These are phyloP conservation scores for Coelastrella sp. DNA, from an alignment of 139 green algal species.

Conservation along the genomic window DNA sequence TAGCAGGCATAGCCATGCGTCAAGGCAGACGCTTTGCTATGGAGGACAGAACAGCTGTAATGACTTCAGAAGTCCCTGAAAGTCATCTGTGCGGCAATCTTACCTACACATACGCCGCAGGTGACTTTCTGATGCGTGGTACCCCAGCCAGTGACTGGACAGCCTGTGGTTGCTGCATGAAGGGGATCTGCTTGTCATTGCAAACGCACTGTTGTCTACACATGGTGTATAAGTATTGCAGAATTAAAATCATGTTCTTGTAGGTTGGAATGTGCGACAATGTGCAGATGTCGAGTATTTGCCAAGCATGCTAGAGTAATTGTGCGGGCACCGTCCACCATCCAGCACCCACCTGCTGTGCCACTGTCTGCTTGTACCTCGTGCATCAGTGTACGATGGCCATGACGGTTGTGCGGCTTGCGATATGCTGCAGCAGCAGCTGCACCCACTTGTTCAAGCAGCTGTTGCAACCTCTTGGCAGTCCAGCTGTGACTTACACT, in stretches of 20 bases:
- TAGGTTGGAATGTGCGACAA: too few relatives aligned
- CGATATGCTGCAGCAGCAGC: slow-evolving; percentile 18
- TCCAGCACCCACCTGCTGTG: too few relatives aligned
- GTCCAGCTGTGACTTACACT: slow-evolving; percentile 18
- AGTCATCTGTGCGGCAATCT: not conserved
- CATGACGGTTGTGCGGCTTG: slow-evolving; percentile 36
- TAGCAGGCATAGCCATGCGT: slow-evolving; percentile 15
- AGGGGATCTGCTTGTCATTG: too few relatives aligned
- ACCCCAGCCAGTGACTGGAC: too few relatives aligned
- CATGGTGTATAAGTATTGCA: too few relatives aligned
- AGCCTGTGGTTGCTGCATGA: too few relatives aligned
- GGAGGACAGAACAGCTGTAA: slow-evolving; percentile 13
- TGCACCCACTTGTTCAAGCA: not conserved
- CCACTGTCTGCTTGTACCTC: too few relatives aligned
- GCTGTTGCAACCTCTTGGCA: slow-evolving; percentile 6
- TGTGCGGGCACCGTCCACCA: too few relatives aligned
- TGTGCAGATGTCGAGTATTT: too few relatives aligned
- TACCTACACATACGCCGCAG: slow-evolving; percentile 38
- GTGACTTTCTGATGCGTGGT: not conserved
- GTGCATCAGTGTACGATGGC: slow-evolving; percentile 50
- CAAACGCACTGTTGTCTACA: too few relatives aligned
- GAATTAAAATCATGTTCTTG: too few relatives aligned
- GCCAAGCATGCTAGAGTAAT: too few relatives aligned
- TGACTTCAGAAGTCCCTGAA: not conserved
- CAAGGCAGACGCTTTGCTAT: slow-evolving; percentile 36